These are phyloP conservation scores for Candida takata DNA, from an alignment of 805 yeast species.

Conservation along the genomic window DNA sequence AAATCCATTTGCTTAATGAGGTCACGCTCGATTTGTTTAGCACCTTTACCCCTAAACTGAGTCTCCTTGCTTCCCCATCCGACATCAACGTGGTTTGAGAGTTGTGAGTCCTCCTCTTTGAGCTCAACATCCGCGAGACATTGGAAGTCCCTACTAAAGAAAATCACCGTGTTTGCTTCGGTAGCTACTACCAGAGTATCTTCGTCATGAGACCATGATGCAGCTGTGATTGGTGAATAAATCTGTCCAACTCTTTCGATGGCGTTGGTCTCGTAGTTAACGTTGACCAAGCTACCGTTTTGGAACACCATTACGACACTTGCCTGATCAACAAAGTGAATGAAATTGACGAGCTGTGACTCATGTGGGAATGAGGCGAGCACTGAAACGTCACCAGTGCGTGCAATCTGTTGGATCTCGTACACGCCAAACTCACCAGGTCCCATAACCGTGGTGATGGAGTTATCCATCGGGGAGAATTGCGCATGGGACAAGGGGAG, in stretches of 20 bases:
- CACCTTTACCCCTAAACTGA: conserved; percentile 93
- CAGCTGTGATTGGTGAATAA: conserved; percentile 65
- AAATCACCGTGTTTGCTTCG: conserved; percentile 46
- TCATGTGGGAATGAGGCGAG: conserved; percentile 56
- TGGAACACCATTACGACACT: conserved; percentile 60
- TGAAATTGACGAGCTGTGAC: conserved; percentile 43
- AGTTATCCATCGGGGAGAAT: conserved; percentile 70
- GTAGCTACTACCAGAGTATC: conserved; percentile 74
- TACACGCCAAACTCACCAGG: conserved; percentile 45
- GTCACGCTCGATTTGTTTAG: conserved; percentile 66
- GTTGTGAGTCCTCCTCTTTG: conserved; percentile 51
- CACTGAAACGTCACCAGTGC: conserved; percentile 48
- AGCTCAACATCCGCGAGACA: conserved; percentile 63
- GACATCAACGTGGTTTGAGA: conserved; percentile 82
- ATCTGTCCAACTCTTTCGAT: conserved; percentile 79
- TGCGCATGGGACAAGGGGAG: conserved; percentile 44
- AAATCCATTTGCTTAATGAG: conserved; percentile 49
- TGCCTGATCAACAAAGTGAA: conserved; percentile 62
- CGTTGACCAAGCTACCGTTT: conserved; percentile 70
- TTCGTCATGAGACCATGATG: conserved; percentile 88
- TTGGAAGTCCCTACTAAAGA: conserved; percentile 73
- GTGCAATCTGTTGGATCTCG: conserved; percentile 74
- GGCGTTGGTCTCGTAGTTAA: conserved; percentile 45
- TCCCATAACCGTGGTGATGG: conserved; percentile 59
- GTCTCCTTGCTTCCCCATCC: conserved; percentile 99